These are phyloP conservation scores for Mycena latifolia DNA, from an alignment of 768 basidiomycete genomes.

Conservation along the genomic window DNA sequence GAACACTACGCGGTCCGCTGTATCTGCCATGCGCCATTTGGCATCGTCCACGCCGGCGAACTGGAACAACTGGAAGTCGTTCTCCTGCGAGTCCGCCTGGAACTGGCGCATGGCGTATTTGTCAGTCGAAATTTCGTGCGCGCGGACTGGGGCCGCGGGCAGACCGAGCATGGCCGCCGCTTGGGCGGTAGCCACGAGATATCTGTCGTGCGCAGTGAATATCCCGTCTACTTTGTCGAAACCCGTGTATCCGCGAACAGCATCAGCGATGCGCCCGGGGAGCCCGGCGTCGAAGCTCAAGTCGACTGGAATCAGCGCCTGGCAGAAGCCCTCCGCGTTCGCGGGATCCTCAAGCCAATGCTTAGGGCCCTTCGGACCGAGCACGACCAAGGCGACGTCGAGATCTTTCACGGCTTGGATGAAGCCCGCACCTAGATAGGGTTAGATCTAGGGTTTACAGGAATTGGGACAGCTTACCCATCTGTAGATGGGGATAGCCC, in stretches of 20 bases:
- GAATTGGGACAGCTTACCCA: constrained; percentile 9
- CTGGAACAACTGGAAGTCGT: constrained; percentile 24
- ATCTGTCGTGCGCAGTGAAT: constrained; percentile 29
- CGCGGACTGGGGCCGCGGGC: constrained; percentile 18
- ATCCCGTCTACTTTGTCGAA: constrained; percentile 26
- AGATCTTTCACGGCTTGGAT: constrained; percentile 28
- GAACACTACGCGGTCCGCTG: neutral
- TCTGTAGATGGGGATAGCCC: constrained; percentile 23
- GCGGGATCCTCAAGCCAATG: constrained; percentile 27
- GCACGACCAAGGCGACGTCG: constrained; percentile 17
- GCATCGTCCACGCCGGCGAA: constrained; percentile 11
- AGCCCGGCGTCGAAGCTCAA: constrained; percentile 27
- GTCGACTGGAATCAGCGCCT: constrained; percentile 28
- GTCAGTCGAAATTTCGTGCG: constrained; percentile 27
- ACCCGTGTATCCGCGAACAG: constrained; percentile 18
- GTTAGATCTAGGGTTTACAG: neutral
- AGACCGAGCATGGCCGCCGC: constrained; percentile 21
- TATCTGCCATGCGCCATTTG: neutral
- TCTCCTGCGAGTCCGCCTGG: constrained; percentile 21
- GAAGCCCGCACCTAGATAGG: constrained; percentile 13
- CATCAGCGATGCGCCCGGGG: constrained; percentile 17
- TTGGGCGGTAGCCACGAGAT: constrained; percentile 27
- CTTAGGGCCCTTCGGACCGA: constrained; percentile 23
- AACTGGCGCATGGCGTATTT: constrained; percentile 27
- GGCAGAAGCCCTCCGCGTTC: constrained; percentile 27